Conservation (phyloP, 129 eudicot genomes). For the Flaveria brownii region DNA sequence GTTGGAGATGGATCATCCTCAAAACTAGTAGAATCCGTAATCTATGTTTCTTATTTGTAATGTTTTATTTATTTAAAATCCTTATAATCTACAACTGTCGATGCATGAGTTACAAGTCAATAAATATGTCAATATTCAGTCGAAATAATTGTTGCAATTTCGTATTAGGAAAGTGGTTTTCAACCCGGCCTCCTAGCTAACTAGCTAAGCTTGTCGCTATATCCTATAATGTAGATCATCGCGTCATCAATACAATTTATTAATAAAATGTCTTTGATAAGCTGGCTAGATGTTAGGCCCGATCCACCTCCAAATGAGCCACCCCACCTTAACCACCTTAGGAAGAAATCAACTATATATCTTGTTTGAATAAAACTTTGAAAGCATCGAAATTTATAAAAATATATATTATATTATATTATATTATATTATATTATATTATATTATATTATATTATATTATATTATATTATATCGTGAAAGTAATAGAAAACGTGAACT, state of each 20-base stretch:
- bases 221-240: not conserved
- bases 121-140: not conserved
- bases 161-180: not conserved
- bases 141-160: not conserved
- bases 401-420: too few species aligned
- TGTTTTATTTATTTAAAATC: not conserved
- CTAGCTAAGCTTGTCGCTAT: not conserved
- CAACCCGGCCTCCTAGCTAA: not conserved
- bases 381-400: too few species aligned
- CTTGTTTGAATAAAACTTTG: too few species aligned
- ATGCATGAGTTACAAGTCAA: slow-evolving; percentile 6
- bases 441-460: too few species aligned
- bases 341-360: too few species aligned
- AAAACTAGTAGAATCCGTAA: not conserved
- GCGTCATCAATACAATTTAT: not conserved
- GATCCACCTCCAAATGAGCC: too few species aligned
- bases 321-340: too few species aligned
- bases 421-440: too few species aligned
- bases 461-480: too few species aligned
- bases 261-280: not conserved
- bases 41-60: not conserved
- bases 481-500: too few species aligned
- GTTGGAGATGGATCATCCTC: not conserved
- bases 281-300: too few species aligned
- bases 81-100: not conserved